Evolutionary conservation across 2,329 filamentous ascomycete genomes (phyloP), one percentile per base, ranked within the genome.

Genomic region (Berkeleyomyces basicola): DNA sequence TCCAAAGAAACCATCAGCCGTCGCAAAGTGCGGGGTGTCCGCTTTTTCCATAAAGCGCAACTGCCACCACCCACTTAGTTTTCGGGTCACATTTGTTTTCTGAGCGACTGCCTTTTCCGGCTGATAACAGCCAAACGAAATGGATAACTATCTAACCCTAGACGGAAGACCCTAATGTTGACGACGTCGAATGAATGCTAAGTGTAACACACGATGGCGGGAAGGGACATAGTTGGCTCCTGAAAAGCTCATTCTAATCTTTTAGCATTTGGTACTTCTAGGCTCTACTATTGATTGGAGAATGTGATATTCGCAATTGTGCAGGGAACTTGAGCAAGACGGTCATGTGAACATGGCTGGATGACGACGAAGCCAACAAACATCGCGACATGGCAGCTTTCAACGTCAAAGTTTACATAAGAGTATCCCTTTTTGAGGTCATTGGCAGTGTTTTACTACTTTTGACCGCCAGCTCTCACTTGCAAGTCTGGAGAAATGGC

Each of bases 1-100:
- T 23, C 2, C 23, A 23, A 23, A 23, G 23, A 23, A 23, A 23
- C 23, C 23, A 23, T 23, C 23, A 23, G 23, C 23, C 23, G 5
- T 23, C 36, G 42, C 44, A 46, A 42, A 55, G 51, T 23, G 55
- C 42, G 31, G 51, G 55, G 40, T 33, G 37, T 59, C 61, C 61
- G 61, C 61, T 63, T 63, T 63, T 63, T 53, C 40, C 44, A 39
- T 14, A 58, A 58, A 14, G 46, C 36, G 11, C 43, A 51, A 51
- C 23, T 10, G 10, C 37, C 23, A 10, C 7, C 39, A 5, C 23
- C 23, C 23, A 23, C 23, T 23, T 23, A 23, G 23, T 23, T 23
- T 23, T 23, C 23, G 23, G 23, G 23, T 23, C 23, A 23, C 23
- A 23, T 23, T 23, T 23, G 23, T 23, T 23, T 23, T 23, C 23